Evolutionary conservation across 352 stramenopile genomes (phyloP).

Genomic region (Phytopythium montanum): DNA sequence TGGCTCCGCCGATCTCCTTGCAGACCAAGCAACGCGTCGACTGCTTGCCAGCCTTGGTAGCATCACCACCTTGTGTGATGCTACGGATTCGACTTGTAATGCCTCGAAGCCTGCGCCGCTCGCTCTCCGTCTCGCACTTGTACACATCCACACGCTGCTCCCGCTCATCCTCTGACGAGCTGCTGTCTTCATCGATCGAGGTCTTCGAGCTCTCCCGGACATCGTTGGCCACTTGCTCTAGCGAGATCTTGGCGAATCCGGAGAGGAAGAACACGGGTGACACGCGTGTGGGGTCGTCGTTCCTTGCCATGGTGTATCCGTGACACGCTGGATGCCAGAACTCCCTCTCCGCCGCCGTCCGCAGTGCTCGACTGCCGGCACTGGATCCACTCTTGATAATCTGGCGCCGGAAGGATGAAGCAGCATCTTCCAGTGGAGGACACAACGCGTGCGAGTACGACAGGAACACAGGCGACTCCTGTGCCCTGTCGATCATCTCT

Average conservation of each 20-base stretch:
- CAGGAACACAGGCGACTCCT: constrained; percentile 45
- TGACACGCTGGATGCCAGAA: constrained; percentile 54
- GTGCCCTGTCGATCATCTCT: background rate
- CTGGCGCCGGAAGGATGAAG: constrained; percentile 6
- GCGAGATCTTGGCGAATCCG: constrained; percentile 50
- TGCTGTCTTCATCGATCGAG: constrained; percentile 12
- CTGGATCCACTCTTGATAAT: constrained; percentile 1
- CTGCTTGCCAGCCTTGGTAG: background rate
- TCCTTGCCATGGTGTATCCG: constrained; percentile 42
- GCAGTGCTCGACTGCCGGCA: background rate
- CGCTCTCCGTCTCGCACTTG: background rate
- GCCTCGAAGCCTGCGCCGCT: background rate
- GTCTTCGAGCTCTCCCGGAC: constrained; percentile 26
- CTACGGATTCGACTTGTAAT: background rate
- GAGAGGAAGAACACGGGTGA: constrained; percentile 70
- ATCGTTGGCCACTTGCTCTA: constrained; percentile 39
- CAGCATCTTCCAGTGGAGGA: constrained; percentile 27
- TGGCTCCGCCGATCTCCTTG: constrained; percentile 15
- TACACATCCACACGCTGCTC: background rate
- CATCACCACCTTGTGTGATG: background rate
- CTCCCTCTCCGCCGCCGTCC: constrained; percentile 17
- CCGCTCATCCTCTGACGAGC: constrained; percentile 22
- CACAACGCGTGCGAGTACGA: constrained; percentile 47
- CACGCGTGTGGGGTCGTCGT: constrained; percentile 34
- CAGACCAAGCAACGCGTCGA: constrained; percentile 26